phyloP scores from a whole-genome alignment of 371 early-diverging fungal species.

The Mortierella sp. region DNA sequence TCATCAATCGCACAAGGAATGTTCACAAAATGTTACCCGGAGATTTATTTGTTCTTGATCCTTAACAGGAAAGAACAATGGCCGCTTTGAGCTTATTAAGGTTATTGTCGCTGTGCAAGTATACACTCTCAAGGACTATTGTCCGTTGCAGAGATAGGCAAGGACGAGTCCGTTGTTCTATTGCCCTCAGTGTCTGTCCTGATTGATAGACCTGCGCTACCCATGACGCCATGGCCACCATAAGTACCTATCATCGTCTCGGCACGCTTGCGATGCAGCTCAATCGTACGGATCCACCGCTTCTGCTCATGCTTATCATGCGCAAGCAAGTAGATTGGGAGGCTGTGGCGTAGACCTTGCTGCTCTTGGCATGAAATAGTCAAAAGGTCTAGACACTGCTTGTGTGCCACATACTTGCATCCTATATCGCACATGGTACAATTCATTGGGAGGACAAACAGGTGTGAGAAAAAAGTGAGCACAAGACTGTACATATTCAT shows the following conservation, averaged over 20 bases:
- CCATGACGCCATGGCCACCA: background rate
- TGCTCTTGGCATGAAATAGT: conserved; percentile 57
- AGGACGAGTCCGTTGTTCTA: background rate
- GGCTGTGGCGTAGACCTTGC: conserved; percentile 53
- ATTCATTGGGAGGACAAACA: background rate
- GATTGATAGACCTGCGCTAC: background rate
- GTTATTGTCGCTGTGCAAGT: too few relatives aligned
- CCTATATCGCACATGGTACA: conserved; percentile 18
- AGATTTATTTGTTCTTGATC: too few relatives aligned
- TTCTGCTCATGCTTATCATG: conserved; percentile 58
- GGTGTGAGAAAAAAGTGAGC: background rate
- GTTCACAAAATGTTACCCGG: too few relatives aligned
- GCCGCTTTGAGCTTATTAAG: too few relatives aligned
- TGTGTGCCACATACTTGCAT: conserved; percentile 58
- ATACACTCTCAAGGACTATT: background rate
- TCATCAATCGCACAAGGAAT: background rate
- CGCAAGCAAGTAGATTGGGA: conserved; percentile 52
- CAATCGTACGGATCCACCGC: conserved; percentile 55
- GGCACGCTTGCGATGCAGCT: conserved; percentile 48
- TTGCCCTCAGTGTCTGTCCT: background rate
- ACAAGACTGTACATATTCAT: background rate
- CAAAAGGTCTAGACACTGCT: conserved; percentile 49
- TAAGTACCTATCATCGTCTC: conserved; percentile 17
- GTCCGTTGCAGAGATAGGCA: background rate
- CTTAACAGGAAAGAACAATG: too few relatives aligned